Percentiles rank a stretch among this genome's conserved stretches.
These are phyloP conservation scores for Colletotrichum simmondsii DNA, from an alignment of 2,329 filamentous ascomycete species.

Conservation along the genomic window DNA sequence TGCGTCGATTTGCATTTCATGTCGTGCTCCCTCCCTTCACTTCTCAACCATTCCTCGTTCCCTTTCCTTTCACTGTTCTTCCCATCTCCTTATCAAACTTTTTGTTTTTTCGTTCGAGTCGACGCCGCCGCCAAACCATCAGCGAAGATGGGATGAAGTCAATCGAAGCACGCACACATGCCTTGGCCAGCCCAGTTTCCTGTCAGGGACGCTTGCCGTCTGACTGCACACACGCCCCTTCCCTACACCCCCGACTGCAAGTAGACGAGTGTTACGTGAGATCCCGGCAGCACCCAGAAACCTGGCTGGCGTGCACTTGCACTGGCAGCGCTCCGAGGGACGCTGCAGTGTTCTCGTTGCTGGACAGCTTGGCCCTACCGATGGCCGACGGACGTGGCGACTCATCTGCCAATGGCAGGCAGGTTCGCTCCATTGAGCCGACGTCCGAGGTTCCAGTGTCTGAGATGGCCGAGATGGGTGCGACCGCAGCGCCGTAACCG, in stretches of 20 bases:
- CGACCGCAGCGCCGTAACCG: conserved; percentile 4
- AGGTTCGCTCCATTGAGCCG: conserved; percentile 21
- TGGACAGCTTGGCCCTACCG: background rate
- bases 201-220: conserved; percentile 22
- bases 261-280: conserved; percentile 31
- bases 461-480: conserved; percentile 26
- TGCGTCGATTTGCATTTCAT: conserved; percentile 9
- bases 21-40: background rate
- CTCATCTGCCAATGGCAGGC: conserved; percentile 2
- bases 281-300: conserved; percentile 30
- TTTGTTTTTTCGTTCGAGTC: background rate
- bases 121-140: conserved; percentile 6
- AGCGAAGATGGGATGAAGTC: conserved; percentile 31
- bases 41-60: background rate
- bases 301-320: conserved; percentile 23
- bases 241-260: conserved; percentile 21
- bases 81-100: conserved; percentile 18
- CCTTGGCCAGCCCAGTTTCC: conserved; percentile 12
- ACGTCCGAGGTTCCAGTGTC: conserved; percentile 29
- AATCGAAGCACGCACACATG: conserved; percentile 32
- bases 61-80: background rate
- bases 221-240: conserved; percentile 11
- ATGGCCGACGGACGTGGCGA: background rate
- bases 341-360: background rate
- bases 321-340: background rate